Conservation (phyloP, 805 yeast species). For the Dipodascus geniculatus region DNA sequence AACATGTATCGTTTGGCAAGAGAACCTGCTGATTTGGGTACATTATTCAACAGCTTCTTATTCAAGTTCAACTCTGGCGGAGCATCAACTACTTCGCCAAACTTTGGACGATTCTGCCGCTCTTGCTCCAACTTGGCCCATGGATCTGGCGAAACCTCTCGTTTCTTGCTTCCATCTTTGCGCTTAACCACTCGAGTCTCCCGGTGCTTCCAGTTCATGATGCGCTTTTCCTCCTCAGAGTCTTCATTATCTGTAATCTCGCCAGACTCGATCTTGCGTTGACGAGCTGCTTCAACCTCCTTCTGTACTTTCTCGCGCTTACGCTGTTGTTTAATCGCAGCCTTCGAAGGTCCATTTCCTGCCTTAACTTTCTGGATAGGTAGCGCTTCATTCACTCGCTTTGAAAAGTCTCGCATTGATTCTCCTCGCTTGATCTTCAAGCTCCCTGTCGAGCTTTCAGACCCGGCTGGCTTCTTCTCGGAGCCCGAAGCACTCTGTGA, state of each 20-base stretch:
- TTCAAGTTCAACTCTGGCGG: slow-evolving; percentile 29
- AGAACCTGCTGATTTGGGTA: slow-evolving; percentile 32
- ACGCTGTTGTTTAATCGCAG: slow-evolving; percentile 18
- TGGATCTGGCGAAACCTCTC: slow-evolving; percentile 32
- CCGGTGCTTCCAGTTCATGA: slow-evolving; percentile 9
- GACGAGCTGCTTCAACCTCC: slow-evolving; percentile 12
- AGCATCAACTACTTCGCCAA: slow-evolving; percentile 31
- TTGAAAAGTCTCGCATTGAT: slow-evolving; percentile 26
- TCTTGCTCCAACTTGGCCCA: slow-evolving; percentile 26
- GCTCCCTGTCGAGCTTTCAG: slow-evolving; percentile 5
- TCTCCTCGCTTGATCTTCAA: slow-evolving; percentile 26
- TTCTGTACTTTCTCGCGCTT: slow-evolving; percentile 18
- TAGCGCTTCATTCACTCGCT: slow-evolving; percentile 31
- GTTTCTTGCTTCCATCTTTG: slow-evolving; percentile 11
- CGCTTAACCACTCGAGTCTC: slow-evolving; percentile 7
- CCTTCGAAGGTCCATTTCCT: slow-evolving; percentile 20
- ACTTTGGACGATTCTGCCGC: slow-evolving; percentile 23
- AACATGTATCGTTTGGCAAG: slow-evolving; percentile 27
- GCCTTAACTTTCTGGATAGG: slow-evolving; percentile 28
- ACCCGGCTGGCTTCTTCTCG: slow-evolving; percentile 6
- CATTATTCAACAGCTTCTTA: slow-evolving; percentile 22
- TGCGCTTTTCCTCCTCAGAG: slow-evolving; percentile 12
- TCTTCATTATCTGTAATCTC: slow-evolving; percentile 18
- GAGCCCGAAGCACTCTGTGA: slow-evolving; percentile 3
- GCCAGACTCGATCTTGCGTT: slow-evolving; percentile 11